These are phyloP conservation scores for Dothiorella sarmentorum DNA, from an alignment of 2,329 filamentous ascomycete species.

Conservation along the genomic window DNA sequence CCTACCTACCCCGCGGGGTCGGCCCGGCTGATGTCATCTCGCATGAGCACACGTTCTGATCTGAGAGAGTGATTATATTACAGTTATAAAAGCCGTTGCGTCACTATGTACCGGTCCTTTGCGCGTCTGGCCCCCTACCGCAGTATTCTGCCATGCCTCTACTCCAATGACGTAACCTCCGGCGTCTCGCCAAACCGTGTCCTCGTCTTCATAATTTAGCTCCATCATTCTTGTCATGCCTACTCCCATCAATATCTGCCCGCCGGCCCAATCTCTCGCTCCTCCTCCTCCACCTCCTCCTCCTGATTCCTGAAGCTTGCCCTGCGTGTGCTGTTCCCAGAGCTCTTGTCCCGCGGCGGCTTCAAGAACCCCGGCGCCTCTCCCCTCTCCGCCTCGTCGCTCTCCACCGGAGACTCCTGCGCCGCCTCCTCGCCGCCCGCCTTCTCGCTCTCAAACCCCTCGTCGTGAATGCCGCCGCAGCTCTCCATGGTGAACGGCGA, in stretches of 20 bases:
- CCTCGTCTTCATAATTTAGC: too few species aligned
- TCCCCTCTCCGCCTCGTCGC: constrained; percentile 29
- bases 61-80: neutral
- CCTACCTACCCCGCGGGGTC: too few species aligned
- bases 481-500: constrained; percentile 53
- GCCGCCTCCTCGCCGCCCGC: neutral
- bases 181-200: too few species aligned
- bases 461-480: constrained; percentile 41
- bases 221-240: neutral
- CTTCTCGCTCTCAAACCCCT: neutral
- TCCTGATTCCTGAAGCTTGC: constrained; percentile 24
- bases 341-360: constrained; percentile 5
- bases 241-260: constrained; percentile 11
- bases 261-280: constrained; percentile 24
- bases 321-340: constrained; percentile 21
- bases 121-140: neutral
- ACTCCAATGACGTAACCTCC: neutral
- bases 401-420: constrained; percentile 21
- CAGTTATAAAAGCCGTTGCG: neutral
- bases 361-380: constrained; percentile 20
- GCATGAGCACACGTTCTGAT: neutral
- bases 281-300: constrained; percentile 13
- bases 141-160: too few species aligned
- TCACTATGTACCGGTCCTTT: neutral
- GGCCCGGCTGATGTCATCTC: neutral